Conservation (phyloP, 495 filamentous ascomycete species). For the Pseudomonodictys pantanalensis region DNA sequence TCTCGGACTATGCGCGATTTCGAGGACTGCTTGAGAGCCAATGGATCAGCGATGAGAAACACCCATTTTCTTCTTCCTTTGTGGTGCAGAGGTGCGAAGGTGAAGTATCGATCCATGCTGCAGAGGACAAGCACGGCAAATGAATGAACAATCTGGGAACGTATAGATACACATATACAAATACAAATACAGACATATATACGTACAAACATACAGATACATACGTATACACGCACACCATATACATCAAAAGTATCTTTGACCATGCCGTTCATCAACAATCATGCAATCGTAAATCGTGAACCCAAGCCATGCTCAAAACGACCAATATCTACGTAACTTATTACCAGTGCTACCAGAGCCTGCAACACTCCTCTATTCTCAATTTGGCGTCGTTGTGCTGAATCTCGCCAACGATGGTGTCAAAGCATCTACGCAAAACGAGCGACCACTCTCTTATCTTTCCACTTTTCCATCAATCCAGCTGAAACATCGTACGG, state of each 20-base stretch:
- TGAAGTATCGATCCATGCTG: no score
- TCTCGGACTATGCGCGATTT: no score
- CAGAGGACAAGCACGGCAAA: no score
- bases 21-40: no score
- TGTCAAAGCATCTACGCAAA: neutral
- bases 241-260: constrained; percentile 3
- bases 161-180: constrained; percentile 1
- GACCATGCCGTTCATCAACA: constrained; percentile 3
- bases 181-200: neutral
- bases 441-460: neutral
- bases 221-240: neutral
- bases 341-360: neutral
- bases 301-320: neutral
- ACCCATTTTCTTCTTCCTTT: no score
- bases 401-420: neutral
- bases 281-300: neutral
- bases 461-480: no score
- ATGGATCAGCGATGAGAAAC: no score
- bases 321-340: neutral
- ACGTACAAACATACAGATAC: neutral
- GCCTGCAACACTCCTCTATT: neutral
- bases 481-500: neutral
- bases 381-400: neutral
- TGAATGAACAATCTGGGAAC: neutral
- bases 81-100: no score